These are phyloP conservation scores for Zasmidium angulare DNA, from an alignment of 2,329 filamentous ascomycete genomes.

Conservation along the genomic window DNA sequence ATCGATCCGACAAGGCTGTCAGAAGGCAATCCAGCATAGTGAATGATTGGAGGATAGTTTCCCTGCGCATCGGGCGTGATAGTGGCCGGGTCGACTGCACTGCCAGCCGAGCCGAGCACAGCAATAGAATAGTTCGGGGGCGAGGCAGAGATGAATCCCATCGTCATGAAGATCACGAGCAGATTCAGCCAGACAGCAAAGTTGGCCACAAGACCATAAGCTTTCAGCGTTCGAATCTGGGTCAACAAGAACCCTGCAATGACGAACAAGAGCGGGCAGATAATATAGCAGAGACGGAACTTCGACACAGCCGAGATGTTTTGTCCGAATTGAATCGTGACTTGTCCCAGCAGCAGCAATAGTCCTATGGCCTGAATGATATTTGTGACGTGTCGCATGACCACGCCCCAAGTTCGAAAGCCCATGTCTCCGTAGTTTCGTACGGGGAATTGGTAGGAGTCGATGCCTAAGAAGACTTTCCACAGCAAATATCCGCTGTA, in stretches of 20 bases:
- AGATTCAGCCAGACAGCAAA: constrained; percentile 58
- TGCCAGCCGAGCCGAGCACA: constrained; percentile 20
- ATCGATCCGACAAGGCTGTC: constrained; percentile 20
- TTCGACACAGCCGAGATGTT: constrained; percentile 54
- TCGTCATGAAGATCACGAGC: constrained; percentile 50
- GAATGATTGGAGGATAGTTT: constrained; percentile 18
- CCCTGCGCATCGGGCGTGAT: constrained; percentile 25
- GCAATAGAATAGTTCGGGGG: constrained; percentile 48
- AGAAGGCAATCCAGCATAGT: constrained; percentile 16
- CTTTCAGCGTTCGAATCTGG: constrained; percentile 57
- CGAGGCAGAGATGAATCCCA: constrained; percentile 53
- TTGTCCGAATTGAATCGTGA: constrained; percentile 56
- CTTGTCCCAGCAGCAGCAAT: constrained; percentile 52
- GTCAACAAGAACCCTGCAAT: constrained; percentile 53
- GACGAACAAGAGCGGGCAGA: constrained; percentile 49
- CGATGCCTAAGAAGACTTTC: constrained; percentile 42
- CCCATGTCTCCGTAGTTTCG: constrained; percentile 45
- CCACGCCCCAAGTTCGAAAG: constrained; percentile 40
- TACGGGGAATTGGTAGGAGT: constrained; percentile 42
- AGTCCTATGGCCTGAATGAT: constrained; percentile 41
- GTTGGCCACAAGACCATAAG: constrained; percentile 58
- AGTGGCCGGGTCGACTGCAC: constrained; percentile 35
- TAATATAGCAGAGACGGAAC: constrained; percentile 50
- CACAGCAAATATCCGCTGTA: constrained; percentile 26
- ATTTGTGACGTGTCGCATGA: constrained; percentile 41